phyloP scores from a whole-genome alignment of 306 rosid species.

The Cyclanthera cordifolia region DNA sequence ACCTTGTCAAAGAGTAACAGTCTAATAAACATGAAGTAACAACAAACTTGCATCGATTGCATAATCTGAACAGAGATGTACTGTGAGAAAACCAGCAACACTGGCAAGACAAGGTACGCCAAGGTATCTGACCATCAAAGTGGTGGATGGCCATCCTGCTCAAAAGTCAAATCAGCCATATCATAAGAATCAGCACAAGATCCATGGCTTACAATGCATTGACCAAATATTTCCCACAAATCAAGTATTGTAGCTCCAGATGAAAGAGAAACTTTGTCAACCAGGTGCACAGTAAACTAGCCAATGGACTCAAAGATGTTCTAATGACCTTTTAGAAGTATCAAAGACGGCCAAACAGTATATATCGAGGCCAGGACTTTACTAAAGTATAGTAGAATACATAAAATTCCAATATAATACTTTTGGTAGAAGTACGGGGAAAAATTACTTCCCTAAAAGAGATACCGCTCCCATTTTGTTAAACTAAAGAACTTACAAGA shows the following conservation, averaged over 20 bases:
- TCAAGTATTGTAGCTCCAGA: constrained; percentile 7
- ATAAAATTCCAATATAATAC: not conserved
- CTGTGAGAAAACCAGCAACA: constrained; percentile 66
- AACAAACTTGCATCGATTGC: constrained; percentile 86
- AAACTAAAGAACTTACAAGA: constrained; percentile 42
- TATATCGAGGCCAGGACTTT: not conserved
- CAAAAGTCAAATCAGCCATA: constrained; percentile 19
- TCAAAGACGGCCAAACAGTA: not conserved
- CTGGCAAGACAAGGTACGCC: constrained; percentile 88
- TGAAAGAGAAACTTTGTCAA: constrained; percentile 3
- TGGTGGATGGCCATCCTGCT: constrained; percentile 94
- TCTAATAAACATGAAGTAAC: constrained; percentile 7
- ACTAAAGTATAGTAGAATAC: not conserved
- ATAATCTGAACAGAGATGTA: constrained; percentile 90
- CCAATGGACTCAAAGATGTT: not conserved
- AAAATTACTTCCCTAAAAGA: not conserved
- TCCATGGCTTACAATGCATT: not conserved
- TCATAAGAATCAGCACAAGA: constrained; percentile 2
- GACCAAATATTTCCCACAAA: not conserved
- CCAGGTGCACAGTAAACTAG: not conserved
- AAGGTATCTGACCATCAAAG: constrained; percentile 98
- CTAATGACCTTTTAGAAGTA: not conserved
- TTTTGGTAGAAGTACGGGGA: not conserved
- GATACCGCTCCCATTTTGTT: constrained; percentile 16
- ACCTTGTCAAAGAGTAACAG: not conserved